Base-by-base conservation (phyloP, 202 grass and related monocot genomes). In the Carex sylvatica region DNA sequence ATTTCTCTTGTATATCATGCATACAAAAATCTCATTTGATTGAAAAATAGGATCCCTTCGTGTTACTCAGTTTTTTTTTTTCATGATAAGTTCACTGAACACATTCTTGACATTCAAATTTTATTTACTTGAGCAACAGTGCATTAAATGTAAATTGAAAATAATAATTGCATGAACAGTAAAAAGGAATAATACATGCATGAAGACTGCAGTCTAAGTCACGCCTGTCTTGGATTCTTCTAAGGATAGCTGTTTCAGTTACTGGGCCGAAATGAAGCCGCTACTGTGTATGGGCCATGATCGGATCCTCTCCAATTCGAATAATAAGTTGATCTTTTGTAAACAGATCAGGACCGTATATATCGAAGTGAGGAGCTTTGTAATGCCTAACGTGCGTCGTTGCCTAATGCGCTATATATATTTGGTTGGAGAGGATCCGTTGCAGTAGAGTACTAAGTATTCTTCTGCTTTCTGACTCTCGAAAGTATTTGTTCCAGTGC, bases 121-220 rank as follows among this genome's bases (percentile, higher is more conserved):
- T 14, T 74, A 52, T 52, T 74, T 22, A 20, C 22, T 74, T 53
- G 5, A 28, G 46, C 12, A 16, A 53, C 6, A 54, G 5, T 73
- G 10, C 10, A 26, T 8, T 28, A 10, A 67, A 10, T 7, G 40
- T 0, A 28, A 28, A 15, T 31, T 18, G 4, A n/a, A 74, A 16
- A 67, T 9, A 68, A 68, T 67, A 31, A 55, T 75, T n/a, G 49
- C 49, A 14, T 75, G 22, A 75, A 75, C 24, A 55, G 49, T n/a
- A 33, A 75, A 31, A 31, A 30, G 6, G 49, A 33, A 75, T 75
- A 55, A 28, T 54, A 71, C 38, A 46, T 2, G 2, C 11, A 16
- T 2, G 2, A 11, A 16, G 16, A 47, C 51, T 73, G 20, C 7
- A 51, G 4, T 44, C 42, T 73, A 73, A 40, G 36, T 40, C 44